Evolutionary conservation across 495 filamentous ascomycete genomes (phyloP), one percentile per base, ranked within the genome.

Genomic region (Penicillium salamii): DNA sequence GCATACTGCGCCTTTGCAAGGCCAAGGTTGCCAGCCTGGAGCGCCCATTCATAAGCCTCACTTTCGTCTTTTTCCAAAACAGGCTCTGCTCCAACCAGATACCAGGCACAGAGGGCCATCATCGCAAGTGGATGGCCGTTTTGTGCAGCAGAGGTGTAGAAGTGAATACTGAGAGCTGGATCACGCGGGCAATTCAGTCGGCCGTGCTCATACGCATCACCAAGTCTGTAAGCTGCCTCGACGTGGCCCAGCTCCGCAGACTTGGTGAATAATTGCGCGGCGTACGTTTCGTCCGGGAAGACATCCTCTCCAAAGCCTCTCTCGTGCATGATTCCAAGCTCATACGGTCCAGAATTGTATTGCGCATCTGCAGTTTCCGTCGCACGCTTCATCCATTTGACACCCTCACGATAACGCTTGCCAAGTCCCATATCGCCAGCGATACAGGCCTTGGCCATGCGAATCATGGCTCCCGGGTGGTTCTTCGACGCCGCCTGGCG

Each of bases 31-130:
- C 91, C 91, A 35, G 93, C 90, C 52, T 82, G 84, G 64, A 80
- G 78, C 20, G 93, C 93, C 93, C 93, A 99, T 65, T 96, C 91
- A 63, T 92, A 97, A 3, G 93, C 93, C 67, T 99, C 93, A 43
- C 85, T 84, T 67, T 97, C 95, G 54, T 97, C 91, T 67, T 91
- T 96, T 48, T 95, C 90, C 21, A 99, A 71, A 14, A 97, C 83
- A 0, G 93, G 93, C 58, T 91, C 88, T 7, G 93, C 95, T 1
- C 93, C 93, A 7, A 97, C 88, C 68, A 99, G 85, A 66, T 97
- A 99, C 93, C 93, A 99, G 12, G 93, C 93, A 63, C 93, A 97
- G 18, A 99, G 78, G 14, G 90, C 91, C 91, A 99, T 96, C 92
- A 96, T 96, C n/a, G 91, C 93, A 34, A 86, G 77, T 0, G 90